phyloP scores from a whole-genome alignment of 202 grass and related monocot species.

The Carex sylvatica region DNA sequence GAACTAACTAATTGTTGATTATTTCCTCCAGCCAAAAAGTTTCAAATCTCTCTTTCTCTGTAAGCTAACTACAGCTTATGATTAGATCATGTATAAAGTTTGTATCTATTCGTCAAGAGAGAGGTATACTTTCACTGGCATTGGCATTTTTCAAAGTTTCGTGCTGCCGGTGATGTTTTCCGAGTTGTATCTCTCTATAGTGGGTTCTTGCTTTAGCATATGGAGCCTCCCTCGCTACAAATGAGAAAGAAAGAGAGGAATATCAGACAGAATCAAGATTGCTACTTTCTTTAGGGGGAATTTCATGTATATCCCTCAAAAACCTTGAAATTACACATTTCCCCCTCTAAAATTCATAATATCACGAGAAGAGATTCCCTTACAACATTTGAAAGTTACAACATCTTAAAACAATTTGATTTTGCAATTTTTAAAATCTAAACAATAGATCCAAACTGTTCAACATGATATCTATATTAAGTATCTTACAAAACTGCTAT shows the following conservation, averaged over 20 bases:
- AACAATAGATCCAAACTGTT: too few relatives aligned
- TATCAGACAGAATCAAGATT: neutral
- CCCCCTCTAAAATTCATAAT: too few relatives aligned
- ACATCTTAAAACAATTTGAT: too few relatives aligned
- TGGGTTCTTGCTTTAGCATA: constrained; percentile 97
- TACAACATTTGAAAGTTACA: too few relatives aligned
- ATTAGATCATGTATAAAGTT: constrained; percentile 38
- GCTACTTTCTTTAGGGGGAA: neutral
- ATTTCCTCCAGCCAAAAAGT: constrained; percentile 10
- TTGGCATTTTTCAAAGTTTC: constrained; percentile 26
- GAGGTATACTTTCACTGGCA: constrained; percentile 18
- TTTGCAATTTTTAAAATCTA: too few relatives aligned
- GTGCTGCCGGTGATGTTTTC: constrained; percentile 61
- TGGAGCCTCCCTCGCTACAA: constrained; percentile 88
- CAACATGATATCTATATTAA: too few relatives aligned
- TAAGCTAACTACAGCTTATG: constrained; percentile 26
- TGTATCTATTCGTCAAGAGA: constrained; percentile 32
- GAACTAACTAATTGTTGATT: constrained; percentile 8
- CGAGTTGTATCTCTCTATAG: constrained; percentile 83
- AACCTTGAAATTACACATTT: too few relatives aligned
- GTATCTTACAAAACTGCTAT: too few relatives aligned
- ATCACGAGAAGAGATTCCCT: too few relatives aligned
- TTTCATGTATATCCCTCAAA: too few relatives aligned
- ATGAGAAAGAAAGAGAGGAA: neutral
- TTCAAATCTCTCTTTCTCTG: neutral